Evolutionary conservation across 176 grass and related monocot species (phyloP), one percentile per base, ranked within the genome.

Genomic region (Aegilops umbellulata): DNA sequence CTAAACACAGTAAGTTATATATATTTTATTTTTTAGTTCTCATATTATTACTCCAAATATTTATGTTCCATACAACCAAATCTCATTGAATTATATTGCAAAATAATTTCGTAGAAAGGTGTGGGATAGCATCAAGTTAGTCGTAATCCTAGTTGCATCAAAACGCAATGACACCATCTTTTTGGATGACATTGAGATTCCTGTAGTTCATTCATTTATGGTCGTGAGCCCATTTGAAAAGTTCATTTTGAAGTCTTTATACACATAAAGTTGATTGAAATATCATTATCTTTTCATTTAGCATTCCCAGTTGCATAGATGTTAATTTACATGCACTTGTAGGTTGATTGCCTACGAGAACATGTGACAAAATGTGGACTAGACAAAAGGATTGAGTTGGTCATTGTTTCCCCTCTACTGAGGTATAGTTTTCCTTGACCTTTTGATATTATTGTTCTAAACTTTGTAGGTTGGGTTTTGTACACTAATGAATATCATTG

Each of bases 361-460:
- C 91, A 95, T 62, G 93, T 94, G 16, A 86, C 82, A 58, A 80
- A 64, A 74, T 87, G 36, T 32, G 93, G 91, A 41, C 86, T 98
- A 81, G 66, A 35, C 13, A 53, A 82, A 64, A 95, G 85, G 84
- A 78, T 98, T 55, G 93, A 98, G n/a, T 64, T 98, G 79, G 93
- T 98, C 42, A 89, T 98, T 79, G 87, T 71, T 73, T 98, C 96
- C 10, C 93, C 96, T 36, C 87, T 98, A 47, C 60, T 94, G 65
- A 94, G 96, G 96, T 97, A 89, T 5, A 58, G 27, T 60, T 74
- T 24, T 69, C 0, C 39, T 35, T 67, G 13, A 46, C 12, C 69
- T 42, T 42, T 12, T 81, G 42, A 72, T 23, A 4, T 69, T 53
- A 17, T 65, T 41, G 7, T 73, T 62, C 10, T 44, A 13, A 34